Evolutionary conservation across 2,329 filamentous ascomycete species (phyloP), one percentile per base, ranked within the genome.

Genomic region (Raffaelea arxii): DNA sequence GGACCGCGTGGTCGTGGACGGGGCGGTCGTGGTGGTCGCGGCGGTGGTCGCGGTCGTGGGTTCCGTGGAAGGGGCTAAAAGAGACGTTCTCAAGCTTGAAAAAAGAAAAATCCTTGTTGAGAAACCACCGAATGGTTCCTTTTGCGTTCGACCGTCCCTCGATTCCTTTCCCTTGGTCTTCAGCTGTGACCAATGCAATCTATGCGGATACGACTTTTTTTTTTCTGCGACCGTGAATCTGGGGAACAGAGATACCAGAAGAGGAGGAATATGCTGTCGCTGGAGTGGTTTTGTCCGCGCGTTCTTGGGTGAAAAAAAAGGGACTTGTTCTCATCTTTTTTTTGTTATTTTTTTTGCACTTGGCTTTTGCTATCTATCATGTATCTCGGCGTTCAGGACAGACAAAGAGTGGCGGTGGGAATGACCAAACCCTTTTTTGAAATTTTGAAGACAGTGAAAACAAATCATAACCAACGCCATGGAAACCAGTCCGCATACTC

Each of bases 1-100:
- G 57, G 58, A 1, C 47, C 43, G 4, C 50, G 56, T 9, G 58
- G 58, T 4, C 63, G 66, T 19, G 66, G 67, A 9, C 62, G 66
- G 38, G 50, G 56, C 18, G 49, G 50, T 6, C 47, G 55, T 2
- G 42, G 55, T 18, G 51, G 55, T 7, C 44, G 52, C 9, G 47
- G 53, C 25, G 49, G 49, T 2, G 16, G 16, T 2, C 40, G 43
- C 3, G 44, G 51, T 21, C 49, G 51, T 25, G 47, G 51, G 10
- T 52, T 52, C 47, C 48, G 52, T 11, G 52, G 51, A 1, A 43
- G 51, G 35, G 52, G 52, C 2, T 54, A 38, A 25, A 41, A 10
- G 22, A 16, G 35, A 12, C 11, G n/a, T n/a, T n/a, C n/a, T n/a
- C n/a, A n/a, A n/a, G n/a, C n/a, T n/a, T n/a, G n/a, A 30, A 30